Evolutionary conservation across 2,329 filamentous ascomycete genomes (phyloP).

Genomic region (Laburnicola sp.): DNA sequence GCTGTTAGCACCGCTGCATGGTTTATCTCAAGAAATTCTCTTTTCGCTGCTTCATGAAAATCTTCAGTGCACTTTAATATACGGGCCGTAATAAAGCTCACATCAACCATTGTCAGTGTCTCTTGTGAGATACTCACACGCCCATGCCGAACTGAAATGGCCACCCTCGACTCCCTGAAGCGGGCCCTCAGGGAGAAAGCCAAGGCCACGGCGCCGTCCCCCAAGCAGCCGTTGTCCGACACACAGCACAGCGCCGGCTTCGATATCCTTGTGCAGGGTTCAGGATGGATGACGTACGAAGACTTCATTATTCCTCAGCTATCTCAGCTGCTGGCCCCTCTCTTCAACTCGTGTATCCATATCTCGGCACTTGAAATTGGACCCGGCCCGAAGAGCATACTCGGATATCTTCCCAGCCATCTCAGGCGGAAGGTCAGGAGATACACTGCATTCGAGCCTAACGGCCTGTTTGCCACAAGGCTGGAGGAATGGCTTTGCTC

Average conservation of each 20-base stretch:
- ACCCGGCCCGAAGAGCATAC: constrained; percentile 59
- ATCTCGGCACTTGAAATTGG: constrained; percentile 64
- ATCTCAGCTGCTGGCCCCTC: constrained; percentile 45
- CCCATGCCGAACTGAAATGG: constrained; percentile 38
- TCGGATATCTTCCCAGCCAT: constrained; percentile 53
- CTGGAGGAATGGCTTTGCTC: constrained; percentile 51
- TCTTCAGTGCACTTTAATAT: constrained; percentile 12
- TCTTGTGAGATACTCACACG: constrained; percentile 7
- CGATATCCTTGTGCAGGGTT: constrained; percentile 45
- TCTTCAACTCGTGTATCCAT: constrained; percentile 46
- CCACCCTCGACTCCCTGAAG: constrained; percentile 53
- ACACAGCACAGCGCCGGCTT: constrained; percentile 56
- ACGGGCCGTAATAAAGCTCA: constrained; percentile 12
- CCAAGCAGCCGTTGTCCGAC: constrained; percentile 50
- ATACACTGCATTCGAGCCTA: constrained; percentile 61
- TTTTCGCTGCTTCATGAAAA: constrained; percentile 2
- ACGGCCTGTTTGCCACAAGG: constrained; percentile 49
- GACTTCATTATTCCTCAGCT: constrained; percentile 59
- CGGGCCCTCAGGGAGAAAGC: constrained; percentile 43
- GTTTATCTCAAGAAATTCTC: no score
- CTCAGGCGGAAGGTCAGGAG: constrained; percentile 51
- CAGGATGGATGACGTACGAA: constrained; percentile 49
- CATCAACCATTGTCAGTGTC: constrained; percentile 12
- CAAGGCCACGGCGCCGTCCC: constrained; percentile 18
- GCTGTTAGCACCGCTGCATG: no score